These are phyloP conservation scores for Phalaenopsis equestris DNA, from an alignment of 106 monocot genomes.

Conservation along the genomic window DNA sequence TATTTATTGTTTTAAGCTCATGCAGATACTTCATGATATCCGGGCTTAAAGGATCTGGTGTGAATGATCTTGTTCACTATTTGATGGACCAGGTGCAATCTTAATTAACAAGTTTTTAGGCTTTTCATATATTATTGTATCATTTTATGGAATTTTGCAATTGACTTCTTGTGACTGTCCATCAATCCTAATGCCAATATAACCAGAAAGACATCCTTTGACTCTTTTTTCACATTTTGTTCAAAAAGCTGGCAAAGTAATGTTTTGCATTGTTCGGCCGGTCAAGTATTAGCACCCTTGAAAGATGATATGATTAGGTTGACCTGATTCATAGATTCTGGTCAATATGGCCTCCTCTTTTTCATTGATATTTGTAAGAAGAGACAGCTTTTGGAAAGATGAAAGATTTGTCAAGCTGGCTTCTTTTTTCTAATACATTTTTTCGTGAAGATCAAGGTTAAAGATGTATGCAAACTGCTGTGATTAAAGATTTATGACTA, in stretches of 20 bases:
- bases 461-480: no score
- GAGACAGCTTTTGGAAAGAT: no score
- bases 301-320: background rate
- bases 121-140: background rate
- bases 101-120: background rate
- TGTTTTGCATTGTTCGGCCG: background rate
- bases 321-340: background rate
- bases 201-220: background rate
- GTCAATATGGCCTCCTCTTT: no score
- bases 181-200: background rate
- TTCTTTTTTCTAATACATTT: no score
- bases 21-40: constrained; percentile 94
- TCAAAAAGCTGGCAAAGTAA: background rate
- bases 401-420: no score
- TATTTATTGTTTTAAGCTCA: constrained; percentile 4
- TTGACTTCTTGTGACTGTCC: background rate
- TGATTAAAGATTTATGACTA: no score
- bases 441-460: no score
- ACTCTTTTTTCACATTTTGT: background rate
- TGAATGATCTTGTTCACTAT: constrained; percentile 73
- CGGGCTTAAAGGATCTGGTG: constrained; percentile 88
- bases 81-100: constrained; percentile 66
- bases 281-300: background rate
- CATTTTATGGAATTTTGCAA: background rate
- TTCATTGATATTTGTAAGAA: no score